Percentiles rank a stretch among this genome's conserved stretches.
Evolutionary conservation across 108 stramenopile species (phyloP).

Genomic region (Craspedostauros australis): DNA sequence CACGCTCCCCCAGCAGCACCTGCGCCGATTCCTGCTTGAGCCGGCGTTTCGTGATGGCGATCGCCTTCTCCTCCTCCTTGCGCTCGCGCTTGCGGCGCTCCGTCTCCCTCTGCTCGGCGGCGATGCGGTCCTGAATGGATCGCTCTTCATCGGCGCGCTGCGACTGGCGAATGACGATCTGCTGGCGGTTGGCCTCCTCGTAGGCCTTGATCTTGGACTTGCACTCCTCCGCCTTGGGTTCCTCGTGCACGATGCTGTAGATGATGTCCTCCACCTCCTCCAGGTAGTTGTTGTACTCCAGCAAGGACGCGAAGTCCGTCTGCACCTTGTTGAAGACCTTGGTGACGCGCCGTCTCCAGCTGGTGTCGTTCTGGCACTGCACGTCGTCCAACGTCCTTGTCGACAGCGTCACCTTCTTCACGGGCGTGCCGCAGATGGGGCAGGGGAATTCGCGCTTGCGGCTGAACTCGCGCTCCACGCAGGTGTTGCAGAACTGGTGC

Average conservation of each 20-base stretch:
- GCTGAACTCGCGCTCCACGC: conserved; percentile 67
- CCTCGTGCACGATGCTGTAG: conserved; percentile 82
- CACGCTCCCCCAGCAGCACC: conserved; percentile 78
- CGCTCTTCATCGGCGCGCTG: conserved; percentile 85
- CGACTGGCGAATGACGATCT: conserved; percentile 81
- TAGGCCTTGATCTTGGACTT: conserved; percentile 74
- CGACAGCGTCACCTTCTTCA: conserved; percentile 78
- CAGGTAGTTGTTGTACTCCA: conserved; percentile 87
- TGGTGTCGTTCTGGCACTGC: conserved; percentile 78
- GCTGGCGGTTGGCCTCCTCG: conserved; percentile 64
- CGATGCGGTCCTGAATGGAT: conserved; percentile 81
- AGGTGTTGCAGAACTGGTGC: conserved; percentile 82
- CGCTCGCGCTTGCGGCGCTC: conserved; percentile 65
- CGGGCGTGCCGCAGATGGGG: conserved; percentile 74
- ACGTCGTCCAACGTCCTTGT: conserved; percentile 78
- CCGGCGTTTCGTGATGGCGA: conserved; percentile 60
- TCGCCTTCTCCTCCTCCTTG: conserved; percentile 66
- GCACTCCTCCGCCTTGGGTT: conserved; percentile 80
- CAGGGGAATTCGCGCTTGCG: conserved; percentile 58
- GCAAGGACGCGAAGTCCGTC: conserved; percentile 61
- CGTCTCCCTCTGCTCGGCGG: conserved; percentile 69
- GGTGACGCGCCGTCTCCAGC: conserved; percentile 73
- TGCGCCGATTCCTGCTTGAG: conserved; percentile 81
- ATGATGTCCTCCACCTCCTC: conserved; percentile 87
- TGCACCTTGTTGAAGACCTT: conserved; percentile 81